Base-by-base conservation (phyloP, 2,329 filamentous ascomycete species). In the Zasmidium cellare region DNA sequence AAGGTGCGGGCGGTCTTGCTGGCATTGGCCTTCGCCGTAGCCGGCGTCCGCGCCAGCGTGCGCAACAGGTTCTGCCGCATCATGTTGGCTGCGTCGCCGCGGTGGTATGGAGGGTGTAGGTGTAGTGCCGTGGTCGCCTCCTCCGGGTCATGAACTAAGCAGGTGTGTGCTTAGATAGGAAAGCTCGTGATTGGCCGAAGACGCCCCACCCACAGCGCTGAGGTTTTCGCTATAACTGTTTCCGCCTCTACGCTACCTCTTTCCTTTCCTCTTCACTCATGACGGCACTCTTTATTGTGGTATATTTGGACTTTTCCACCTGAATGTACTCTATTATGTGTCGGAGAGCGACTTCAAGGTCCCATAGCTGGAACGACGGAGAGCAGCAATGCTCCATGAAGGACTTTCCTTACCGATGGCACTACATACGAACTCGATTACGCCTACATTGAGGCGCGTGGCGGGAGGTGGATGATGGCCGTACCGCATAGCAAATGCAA, bases 1-100 rank as follows among this genome's bases (percentile, higher is more conserved):
- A 99, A 96, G 72, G 89, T 81, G 80, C 92, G 87, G 76, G 86
- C 82, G 78, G 84, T 84, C 20, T 22, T 45, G 75, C 74, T 71
- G 77, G 76, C 65, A 65, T 65, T 65, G 64, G 57, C 44, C 46
- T 47, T 61, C 25, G 58, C 58, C 60, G 63, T 28, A 78, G 75
- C 72, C 77, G 77, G 77, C 72, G 82, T 79, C 76, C 81, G 82
- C 75, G 79, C 80, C 73, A 84, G 79, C 75, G 83, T 82, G 79
- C 84, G 82, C 72, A 84, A 78, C 71, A 87, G 74, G 77, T 85
- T 83, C 79, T 83, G 82, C 79, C 84, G 83, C 83, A 87, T 84
- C 75, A 80, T 86, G 74, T 73, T 79, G 72, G 65, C 63, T 56
- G 64, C 55, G 61, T 57, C 56, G 54, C 60, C 59, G 48, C 18